Evolutionary conservation across 805 yeast species (phyloP).

Genomic region (Metschnikowia gruessii): DNA sequence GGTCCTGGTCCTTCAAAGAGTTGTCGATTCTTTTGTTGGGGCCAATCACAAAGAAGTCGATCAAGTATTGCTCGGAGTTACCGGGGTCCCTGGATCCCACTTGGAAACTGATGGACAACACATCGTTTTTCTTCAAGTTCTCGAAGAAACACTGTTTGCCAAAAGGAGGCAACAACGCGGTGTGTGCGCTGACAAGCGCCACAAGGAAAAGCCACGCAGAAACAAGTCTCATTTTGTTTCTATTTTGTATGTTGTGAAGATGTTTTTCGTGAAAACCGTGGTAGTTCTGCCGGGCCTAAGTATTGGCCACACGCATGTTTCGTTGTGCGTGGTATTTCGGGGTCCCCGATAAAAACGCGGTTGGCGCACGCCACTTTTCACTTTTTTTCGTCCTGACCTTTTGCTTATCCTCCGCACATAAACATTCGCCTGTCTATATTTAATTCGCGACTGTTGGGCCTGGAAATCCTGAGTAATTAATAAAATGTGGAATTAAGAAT

Average conservation of each 20-base stretch:
- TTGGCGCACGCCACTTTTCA: constrained; percentile 8
- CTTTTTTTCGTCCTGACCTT: neutral
- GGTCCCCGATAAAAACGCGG: constrained; percentile 9
- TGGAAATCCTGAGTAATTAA: no score
- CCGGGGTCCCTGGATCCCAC: constrained; percentile 85
- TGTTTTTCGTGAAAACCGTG: neutral
- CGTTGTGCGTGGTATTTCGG: no score
- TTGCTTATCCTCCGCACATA: neutral
- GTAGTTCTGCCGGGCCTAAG: neutral
- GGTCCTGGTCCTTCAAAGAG: constrained; percentile 57
- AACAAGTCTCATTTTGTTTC: constrained; percentile 14
- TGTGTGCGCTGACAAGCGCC: constrained; percentile 55
- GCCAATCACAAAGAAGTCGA: constrained; percentile 55
- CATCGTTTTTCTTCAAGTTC: constrained; percentile 75
- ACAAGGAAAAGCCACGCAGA: constrained; percentile 18
- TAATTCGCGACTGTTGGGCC: no score
- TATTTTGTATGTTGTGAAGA: neutral
- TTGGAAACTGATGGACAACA: constrained; percentile 84
- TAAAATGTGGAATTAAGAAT: no score
- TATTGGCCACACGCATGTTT: no score
- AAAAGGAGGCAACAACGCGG: constrained; percentile 75
- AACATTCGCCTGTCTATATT: neutral
- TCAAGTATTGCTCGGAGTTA: constrained; percentile 59
- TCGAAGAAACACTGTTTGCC: constrained; percentile 91
- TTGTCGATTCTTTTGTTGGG: constrained; percentile 49